phyloP scores from a whole-genome alignment of 768 basidiomycete species.

The Tulasnella calospora region DNA sequence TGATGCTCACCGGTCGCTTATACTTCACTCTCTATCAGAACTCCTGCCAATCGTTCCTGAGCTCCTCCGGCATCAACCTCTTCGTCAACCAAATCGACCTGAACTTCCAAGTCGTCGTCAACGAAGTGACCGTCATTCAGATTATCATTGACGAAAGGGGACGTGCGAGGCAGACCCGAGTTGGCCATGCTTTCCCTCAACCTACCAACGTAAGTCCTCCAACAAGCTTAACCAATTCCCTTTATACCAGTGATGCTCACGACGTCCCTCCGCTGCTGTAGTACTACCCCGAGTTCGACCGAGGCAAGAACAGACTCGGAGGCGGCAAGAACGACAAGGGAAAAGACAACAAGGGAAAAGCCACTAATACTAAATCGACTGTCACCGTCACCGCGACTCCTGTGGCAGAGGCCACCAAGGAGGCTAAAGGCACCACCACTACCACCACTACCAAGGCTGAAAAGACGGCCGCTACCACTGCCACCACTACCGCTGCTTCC shows the following conservation, averaged over 20 bases:
- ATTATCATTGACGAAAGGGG: background rate
- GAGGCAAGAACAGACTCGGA: background rate
- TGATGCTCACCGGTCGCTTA: background rate
- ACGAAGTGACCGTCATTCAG: background rate
- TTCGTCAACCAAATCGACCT: background rate
- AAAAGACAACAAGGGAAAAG: background rate
- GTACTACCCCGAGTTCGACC: constrained; percentile 10
- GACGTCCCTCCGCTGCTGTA: background rate
- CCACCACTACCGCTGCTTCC: background rate
- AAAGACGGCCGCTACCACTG: background rate
- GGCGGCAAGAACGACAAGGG: too few relatives aligned
- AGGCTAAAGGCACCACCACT: too few relatives aligned
- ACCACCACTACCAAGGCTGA: background rate
- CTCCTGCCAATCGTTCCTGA: background rate
- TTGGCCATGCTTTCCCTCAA: background rate
- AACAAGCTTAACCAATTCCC: background rate
- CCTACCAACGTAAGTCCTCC: background rate
- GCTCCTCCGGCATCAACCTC: background rate
- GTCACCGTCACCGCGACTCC: background rate
- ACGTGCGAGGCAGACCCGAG: background rate
- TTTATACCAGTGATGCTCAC: background rate
- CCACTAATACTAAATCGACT: background rate
- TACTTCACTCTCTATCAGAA: background rate
- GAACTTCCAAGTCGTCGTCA: background rate
- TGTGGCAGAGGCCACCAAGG: background rate